phyloP scores from a whole-genome alignment of 2,329 filamentous ascomycete species.

The Xylariaceae sp. region DNA sequence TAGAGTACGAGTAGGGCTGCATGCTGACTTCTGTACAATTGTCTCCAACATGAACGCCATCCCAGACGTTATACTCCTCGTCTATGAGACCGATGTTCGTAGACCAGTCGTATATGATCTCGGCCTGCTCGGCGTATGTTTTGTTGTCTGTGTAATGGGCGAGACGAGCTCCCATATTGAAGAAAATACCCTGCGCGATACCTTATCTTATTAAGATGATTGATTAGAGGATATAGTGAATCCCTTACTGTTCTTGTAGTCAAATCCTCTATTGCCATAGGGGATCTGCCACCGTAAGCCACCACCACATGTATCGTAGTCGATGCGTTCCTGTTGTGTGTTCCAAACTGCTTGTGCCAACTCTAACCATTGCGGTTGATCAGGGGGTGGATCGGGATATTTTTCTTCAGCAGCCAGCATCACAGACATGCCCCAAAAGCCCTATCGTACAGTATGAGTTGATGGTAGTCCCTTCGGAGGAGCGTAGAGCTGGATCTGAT shows the following conservation, averaged over 20 bases:
- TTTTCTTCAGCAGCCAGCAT: slow-evolving; percentile 60
- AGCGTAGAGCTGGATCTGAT: no score
- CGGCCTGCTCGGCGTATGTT: slow-evolving; percentile 61
- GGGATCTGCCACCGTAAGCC: slow-evolving; percentile 68
- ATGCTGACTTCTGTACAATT: slow-evolving; percentile 47
- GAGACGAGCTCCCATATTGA: slow-evolving; percentile 53
- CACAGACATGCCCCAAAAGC: slow-evolving; percentile 63
- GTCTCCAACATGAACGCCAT: slow-evolving; percentile 44
- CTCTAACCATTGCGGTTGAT: slow-evolving; percentile 57
- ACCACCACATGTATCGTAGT: slow-evolving; percentile 52
- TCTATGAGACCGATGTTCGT: slow-evolving; percentile 44
- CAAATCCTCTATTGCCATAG: slow-evolving; percentile 52
- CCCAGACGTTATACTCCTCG: slow-evolving; percentile 42
- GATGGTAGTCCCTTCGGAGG: no score
- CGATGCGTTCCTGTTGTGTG: slow-evolving; percentile 56
- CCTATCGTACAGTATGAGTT: slow-evolving; percentile 16
- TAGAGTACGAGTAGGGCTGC: slow-evolving; percentile 53
- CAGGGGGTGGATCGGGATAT: slow-evolving; percentile 51
- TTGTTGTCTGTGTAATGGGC: slow-evolving; percentile 60
- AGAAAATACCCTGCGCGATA: slow-evolving; percentile 47
- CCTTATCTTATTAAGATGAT: slow-evolving; percentile 22
- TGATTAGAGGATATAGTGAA: background rate
- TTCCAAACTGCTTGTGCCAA: slow-evolving; percentile 64
- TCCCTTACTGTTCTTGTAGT: slow-evolving; percentile 33
- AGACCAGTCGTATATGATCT: slow-evolving; percentile 56